phyloP scores from a whole-genome alignment of 2,329 filamentous ascomycete species.

The Penicillium sp. region DNA sequence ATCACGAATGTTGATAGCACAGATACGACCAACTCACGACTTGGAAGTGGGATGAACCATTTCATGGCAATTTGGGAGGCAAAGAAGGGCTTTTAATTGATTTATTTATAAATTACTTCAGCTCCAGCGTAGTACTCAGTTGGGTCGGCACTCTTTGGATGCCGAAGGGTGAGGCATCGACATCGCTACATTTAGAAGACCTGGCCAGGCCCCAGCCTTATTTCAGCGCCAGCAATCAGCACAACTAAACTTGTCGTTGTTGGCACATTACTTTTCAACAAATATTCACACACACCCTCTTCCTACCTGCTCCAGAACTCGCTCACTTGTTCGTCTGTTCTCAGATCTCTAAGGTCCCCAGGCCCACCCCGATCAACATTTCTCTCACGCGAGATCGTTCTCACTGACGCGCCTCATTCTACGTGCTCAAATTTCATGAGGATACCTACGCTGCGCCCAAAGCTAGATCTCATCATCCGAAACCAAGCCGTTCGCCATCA shows the following conservation, averaged over 20 bases:
- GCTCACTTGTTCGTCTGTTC: not conserved
- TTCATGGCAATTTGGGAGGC: not conserved
- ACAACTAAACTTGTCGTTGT: too few relatives aligned
- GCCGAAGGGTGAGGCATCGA: too few relatives aligned
- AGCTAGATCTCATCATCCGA: not conserved
- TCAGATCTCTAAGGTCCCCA: not conserved
- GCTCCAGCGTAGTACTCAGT: too few relatives aligned
- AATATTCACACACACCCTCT: not conserved
- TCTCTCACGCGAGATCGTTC: too few relatives aligned
- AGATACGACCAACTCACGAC: too few relatives aligned
- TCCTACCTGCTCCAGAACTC: not conserved
- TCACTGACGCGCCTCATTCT: not conserved
- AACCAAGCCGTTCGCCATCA: not conserved
- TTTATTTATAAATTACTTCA: too few relatives aligned
- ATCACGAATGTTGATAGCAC: not conserved
- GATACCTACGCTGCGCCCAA: not conserved
- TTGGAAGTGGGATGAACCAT: not conserved
- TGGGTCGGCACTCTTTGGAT: too few relatives aligned
- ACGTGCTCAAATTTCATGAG: not conserved
- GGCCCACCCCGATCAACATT: not conserved
- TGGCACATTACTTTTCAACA: too few relatives aligned
- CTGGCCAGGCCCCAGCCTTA: too few relatives aligned
- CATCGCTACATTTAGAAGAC: too few relatives aligned
- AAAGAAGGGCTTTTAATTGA: too few relatives aligned
- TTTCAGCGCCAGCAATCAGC: too few relatives aligned